Percentiles rank a stretch among this genome's conserved stretches.
Evolutionary conservation across 2,329 filamentous ascomycete species (phyloP).

Genomic region (Ramularia collo-cygni): DNA sequence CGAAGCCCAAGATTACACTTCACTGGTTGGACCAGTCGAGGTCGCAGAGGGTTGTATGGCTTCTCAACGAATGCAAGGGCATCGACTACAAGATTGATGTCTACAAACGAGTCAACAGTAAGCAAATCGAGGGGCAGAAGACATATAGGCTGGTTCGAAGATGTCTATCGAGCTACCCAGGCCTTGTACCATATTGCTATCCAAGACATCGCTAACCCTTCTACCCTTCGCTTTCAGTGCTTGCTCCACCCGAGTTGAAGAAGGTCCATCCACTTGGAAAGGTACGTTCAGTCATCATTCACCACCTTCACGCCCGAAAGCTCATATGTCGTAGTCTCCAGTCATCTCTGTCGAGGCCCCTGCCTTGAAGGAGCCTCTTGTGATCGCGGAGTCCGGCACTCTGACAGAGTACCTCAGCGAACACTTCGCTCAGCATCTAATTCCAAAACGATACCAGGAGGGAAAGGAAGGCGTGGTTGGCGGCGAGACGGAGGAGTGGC

Average conservation of each 20-base stretch:
- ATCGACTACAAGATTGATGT: constrained; percentile 72
- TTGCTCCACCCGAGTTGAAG: constrained; percentile 71
- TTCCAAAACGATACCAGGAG: constrained; percentile 46
- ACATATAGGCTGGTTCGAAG: no score
- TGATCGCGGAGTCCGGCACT: constrained; percentile 74
- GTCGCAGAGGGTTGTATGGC: constrained; percentile 76
- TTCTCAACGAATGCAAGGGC: constrained; percentile 68
- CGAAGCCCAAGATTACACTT: constrained; percentile 51
- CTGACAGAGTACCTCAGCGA: constrained; percentile 80
- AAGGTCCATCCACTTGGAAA: constrained; percentile 81
- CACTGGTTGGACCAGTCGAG: constrained; percentile 75
- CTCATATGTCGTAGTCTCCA: constrained; percentile 48
- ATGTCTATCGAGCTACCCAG: no score
- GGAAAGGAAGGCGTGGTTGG: constrained; percentile 50
- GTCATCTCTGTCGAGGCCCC: constrained; percentile 58
- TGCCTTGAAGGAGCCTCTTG: constrained; percentile 40
- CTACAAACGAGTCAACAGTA: constrained; percentile 65
- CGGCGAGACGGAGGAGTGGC: constrained; percentile 54
- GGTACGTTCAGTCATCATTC: not conserved
- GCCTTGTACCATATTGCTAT: no score
- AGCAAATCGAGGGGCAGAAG: no score
- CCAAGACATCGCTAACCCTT: no score
- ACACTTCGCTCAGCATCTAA: constrained; percentile 48
- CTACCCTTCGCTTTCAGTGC: no score
- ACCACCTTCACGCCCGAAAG: no score